A percentile compares a stretch with the other conserved stretches of the same genome.
These are phyloP conservation scores for Colletotrichum musae DNA, from an alignment of 2,329 filamentous ascomycete species.

Conservation along the genomic window DNA sequence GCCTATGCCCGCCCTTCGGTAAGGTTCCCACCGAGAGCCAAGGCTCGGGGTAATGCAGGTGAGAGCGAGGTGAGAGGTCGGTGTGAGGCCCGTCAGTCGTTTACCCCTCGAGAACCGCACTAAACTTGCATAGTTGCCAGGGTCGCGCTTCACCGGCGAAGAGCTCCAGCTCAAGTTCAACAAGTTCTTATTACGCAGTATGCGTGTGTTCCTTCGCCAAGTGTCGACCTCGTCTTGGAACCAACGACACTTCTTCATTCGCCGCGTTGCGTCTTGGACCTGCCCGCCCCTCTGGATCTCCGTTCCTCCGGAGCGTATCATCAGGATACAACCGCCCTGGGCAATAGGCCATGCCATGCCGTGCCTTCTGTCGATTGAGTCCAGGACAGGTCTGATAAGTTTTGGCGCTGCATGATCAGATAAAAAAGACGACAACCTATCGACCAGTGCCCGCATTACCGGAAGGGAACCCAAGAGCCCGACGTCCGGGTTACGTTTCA, in stretches of 20 bases:
- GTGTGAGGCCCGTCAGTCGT: constrained; percentile 4
- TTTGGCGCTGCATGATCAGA: constrained; percentile 9
- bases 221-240: constrained; percentile 4
- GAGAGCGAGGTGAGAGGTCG: constrained; percentile 31
- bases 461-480: constrained; percentile 26
- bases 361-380: neutral
- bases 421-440: constrained; percentile 4
- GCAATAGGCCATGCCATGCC: no score
- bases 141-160: neutral
- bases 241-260: constrained; percentile 10
- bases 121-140: neutral
- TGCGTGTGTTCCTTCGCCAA: constrained; percentile 5
- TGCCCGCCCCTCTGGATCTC: constrained; percentile 17
- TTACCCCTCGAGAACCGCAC: neutral
- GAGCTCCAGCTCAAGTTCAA: neutral
- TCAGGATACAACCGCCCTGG: neutral
- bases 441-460: constrained; percentile 5
- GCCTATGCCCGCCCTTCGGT: constrained; percentile 15
- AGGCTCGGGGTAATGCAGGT: constrained; percentile 20
- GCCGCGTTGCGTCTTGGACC: neutral
- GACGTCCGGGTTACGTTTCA: constrained; percentile 31
- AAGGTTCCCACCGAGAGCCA: constrained; percentile 13
- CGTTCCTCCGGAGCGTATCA: constrained; percentile 30
- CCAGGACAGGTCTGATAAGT: constrained; percentile 9
- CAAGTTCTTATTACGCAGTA: no score